Evolutionary conservation across 352 stramenopile species (phyloP).

Genomic region (Aphanomyces cochlioides): DNA sequence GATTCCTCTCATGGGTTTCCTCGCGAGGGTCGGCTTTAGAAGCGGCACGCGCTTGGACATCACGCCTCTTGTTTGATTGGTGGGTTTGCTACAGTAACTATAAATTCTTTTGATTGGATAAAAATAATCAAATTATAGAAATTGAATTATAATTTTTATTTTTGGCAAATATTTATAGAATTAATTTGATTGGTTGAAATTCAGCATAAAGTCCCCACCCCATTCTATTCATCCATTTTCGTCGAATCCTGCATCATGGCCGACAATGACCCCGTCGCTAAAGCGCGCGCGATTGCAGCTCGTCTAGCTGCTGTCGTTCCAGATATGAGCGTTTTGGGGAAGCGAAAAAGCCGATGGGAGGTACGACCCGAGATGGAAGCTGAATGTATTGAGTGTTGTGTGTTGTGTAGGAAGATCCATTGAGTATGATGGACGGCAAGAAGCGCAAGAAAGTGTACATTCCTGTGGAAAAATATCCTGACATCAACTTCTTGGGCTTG

Average conservation of each 20-base stretch:
- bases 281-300: conserved; percentile 76
- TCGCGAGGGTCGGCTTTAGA: conserved; percentile 62
- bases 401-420: background rate
- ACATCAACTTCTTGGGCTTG: conserved; percentile 92
- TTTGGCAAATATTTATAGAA: conserved; percentile 2
- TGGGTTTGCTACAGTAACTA: background rate
- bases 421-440: conserved; percentile 44
- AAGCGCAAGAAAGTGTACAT: conserved; percentile 92
- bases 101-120: conserved; percentile 15
- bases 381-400: conserved; percentile 3
- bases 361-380: conserved; percentile 26
- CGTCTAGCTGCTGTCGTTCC: conserved; percentile 73
- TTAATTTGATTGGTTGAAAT: conserved; percentile 48
- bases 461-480: conserved; percentile 85
- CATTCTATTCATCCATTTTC: conserved; percentile 26
- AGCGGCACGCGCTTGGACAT: conserved; percentile 56
- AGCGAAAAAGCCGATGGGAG: conserved; percentile 83
- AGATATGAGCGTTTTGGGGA: conserved; percentile 52
- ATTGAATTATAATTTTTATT: too few relatives aligned
- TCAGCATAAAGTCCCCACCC: background rate
- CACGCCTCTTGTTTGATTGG: conserved; percentile 32
- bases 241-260: conserved; percentile 35
- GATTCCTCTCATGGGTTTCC: conserved; percentile 40
- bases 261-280: conserved; percentile 69
- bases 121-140: background rate